Evolutionary conservation across 2,329 filamentous ascomycete species (phyloP), one percentile per base, ranked within the genome.

Genomic region (Penicillium polonicum): DNA sequence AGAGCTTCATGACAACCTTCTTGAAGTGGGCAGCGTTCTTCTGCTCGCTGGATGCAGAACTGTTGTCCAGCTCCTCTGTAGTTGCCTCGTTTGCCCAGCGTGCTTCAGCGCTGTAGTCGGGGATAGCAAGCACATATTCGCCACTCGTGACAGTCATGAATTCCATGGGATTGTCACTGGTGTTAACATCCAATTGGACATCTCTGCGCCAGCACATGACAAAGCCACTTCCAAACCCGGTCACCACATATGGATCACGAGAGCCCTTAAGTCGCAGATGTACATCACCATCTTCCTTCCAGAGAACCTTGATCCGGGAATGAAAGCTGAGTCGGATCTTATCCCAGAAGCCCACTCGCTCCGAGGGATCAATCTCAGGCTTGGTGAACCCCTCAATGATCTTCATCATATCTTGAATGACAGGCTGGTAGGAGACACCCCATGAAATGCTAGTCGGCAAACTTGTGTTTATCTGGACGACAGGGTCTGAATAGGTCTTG

Each of bases 341-440:
- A 77, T 99, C 94, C 94, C 94, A 99, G 78, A 99, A 99, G 3
- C 94, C 94, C 46, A 96, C 91, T 55, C 89, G 84, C 63, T 99
- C 95, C 0, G 94, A 97, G 1, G 90, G 89, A 72, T 99, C 95
- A 29, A 97, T 82, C 62, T 93, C 92, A 8, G 93, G 91, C 72
- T 99, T 99, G 0, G 93, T 97, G 72, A 99, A 97, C 2, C 90
- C 93, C 75, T 99, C 94, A 60, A 99, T 90, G 27, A 92, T 92
- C 84, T 97, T 97, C 94, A 99, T 99, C 89, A 97, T 96, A 70
- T 99, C 95, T 73, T 99, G 94, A 48, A 99, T 93, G 1, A 93
- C 93, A 29, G 95, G 94, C 70, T 99, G 95, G 70, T 97, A 99
- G 2, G 92, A 96, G 45, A 94, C 92, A 8, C 92, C 92, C 95